These are phyloP conservation scores for Glutinoglossum americanum DNA, from an alignment of 495 filamentous ascomycete species.

Conservation along the genomic window DNA sequence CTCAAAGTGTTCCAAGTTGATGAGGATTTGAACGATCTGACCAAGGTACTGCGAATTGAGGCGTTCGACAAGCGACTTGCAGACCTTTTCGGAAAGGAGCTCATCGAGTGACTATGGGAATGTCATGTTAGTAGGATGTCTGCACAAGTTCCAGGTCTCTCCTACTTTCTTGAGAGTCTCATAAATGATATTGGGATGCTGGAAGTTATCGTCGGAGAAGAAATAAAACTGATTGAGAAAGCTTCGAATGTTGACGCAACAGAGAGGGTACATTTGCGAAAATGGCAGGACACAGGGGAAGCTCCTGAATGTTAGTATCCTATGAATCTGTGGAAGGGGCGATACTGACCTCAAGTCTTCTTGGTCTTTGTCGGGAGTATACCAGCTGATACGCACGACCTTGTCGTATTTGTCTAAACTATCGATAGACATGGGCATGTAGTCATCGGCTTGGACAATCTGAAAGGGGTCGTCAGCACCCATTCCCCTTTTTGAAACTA, in stretches of 20 bases:
- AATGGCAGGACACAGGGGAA: conserved; percentile 89
- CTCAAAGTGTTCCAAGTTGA: conserved; percentile 94
- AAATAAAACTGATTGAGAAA: conserved; percentile 93
- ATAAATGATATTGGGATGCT: conserved; percentile 67
- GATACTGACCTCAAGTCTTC: conserved; percentile 43
- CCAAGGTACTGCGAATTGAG: conserved; percentile 83
- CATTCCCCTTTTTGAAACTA: not conserved
- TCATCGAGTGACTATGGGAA: conserved; percentile 50
- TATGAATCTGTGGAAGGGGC: not conserved
- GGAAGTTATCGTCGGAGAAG: conserved; percentile 86
- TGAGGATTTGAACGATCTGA: conserved; percentile 94
- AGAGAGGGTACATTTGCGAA: conserved; percentile 95
- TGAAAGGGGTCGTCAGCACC: conserved; percentile 15
- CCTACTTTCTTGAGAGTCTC: conserved; percentile 57
- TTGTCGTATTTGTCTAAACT: conserved; percentile 83
- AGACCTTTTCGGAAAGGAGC: conserved; percentile 75
- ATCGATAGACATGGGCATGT: conserved; percentile 96
- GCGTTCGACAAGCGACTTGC: conserved; percentile 68
- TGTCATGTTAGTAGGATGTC: not conserved
- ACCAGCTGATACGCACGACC: conserved; percentile 86
- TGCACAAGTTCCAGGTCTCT: not conserved
- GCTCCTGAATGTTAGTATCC: conserved; percentile 21
- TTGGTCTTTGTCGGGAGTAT: conserved; percentile 52
- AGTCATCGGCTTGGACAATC: conserved; percentile 93
- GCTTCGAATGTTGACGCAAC: conserved; percentile 92